Evolutionary conservation across 2,329 filamentous ascomycete species (phyloP).

Genomic region (Aspergillus udagawae): DNA sequence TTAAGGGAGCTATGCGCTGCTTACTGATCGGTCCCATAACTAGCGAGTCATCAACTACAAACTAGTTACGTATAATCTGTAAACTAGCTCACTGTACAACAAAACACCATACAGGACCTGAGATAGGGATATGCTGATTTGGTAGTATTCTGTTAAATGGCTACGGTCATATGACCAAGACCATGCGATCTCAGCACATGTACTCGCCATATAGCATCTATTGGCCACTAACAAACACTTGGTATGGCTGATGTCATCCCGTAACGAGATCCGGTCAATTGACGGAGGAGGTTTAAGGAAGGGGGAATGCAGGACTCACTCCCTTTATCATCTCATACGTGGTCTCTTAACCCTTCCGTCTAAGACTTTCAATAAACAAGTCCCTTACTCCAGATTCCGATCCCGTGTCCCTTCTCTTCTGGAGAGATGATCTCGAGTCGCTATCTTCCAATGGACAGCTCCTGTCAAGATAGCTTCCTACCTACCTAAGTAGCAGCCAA

Average conservation of each 20-base stretch:
- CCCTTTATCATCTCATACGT: background rate
- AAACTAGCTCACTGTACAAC: too few relatives aligned
- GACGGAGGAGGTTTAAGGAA: background rate
- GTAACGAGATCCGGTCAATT: background rate
- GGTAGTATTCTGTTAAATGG: too few relatives aligned
- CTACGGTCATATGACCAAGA: too few relatives aligned
- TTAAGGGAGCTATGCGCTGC: too few relatives aligned
- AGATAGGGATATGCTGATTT: too few relatives aligned
- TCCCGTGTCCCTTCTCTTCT: background rate
- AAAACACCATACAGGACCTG: too few relatives aligned
- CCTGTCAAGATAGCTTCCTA: background rate
- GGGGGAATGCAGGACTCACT: background rate
- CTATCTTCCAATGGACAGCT: background rate
- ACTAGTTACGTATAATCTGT: too few relatives aligned
- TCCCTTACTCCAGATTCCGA: slow-evolving; percentile 2
- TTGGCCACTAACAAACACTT: too few relatives aligned
- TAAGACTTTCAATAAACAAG: background rate
- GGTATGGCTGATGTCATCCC: background rate
- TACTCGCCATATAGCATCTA: too few relatives aligned
- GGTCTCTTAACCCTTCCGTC: background rate
- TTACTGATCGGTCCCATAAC: background rate
- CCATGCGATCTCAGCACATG: too few relatives aligned
- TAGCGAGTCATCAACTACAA: too few relatives aligned
- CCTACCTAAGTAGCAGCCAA: background rate
- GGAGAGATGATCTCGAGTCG: slow-evolving; percentile 1